Evolutionary conservation across 139 green algal species (phyloP).

Genomic region (Cymbomonas tetramitiformis): DNA sequence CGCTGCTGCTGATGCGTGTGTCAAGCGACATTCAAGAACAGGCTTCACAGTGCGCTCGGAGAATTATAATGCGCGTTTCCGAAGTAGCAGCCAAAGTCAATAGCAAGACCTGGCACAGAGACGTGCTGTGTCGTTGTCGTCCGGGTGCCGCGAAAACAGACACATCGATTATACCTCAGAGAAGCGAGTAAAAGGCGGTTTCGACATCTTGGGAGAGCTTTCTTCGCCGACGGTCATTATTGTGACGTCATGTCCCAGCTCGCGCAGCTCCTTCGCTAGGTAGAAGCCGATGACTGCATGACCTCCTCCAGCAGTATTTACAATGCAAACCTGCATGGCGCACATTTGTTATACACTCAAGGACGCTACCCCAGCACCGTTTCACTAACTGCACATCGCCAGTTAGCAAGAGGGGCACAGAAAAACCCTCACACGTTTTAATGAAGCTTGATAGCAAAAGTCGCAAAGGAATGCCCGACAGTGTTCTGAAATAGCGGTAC

Average conservation of each 20-base stretch:
- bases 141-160: not conserved
- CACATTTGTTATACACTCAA: too few relatives aligned
- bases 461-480: too few relatives aligned
- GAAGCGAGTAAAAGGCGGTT: slow-evolving; percentile 34
- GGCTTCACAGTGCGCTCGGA: not conserved
- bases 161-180: slow-evolving; percentile 9
- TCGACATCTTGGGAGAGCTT: slow-evolving; percentile 37
- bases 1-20: not conserved
- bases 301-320: slow-evolving; percentile 39
- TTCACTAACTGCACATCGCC: too few relatives aligned
- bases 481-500: too few relatives aligned
- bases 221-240: slow-evolving; percentile 27
- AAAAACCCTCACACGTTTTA: too few relatives aligned
- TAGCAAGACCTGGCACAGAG: not conserved
- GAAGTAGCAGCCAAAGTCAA: not conserved
- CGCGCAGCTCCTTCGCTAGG: slow-evolving; percentile 28
- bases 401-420: too few relatives aligned
- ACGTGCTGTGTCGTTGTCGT: not conserved
- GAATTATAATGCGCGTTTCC: not conserved
- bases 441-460: too few relatives aligned
- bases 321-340: slow-evolving; percentile 39
- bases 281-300: slow-evolving; percentile 40
- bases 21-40: not conserved
- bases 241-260: slow-evolving; percentile 27
- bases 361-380: too few relatives aligned